Conservation (phyloP, 2,329 filamentous ascomycete species). For the Sarocladiaceae sp. region DNA sequence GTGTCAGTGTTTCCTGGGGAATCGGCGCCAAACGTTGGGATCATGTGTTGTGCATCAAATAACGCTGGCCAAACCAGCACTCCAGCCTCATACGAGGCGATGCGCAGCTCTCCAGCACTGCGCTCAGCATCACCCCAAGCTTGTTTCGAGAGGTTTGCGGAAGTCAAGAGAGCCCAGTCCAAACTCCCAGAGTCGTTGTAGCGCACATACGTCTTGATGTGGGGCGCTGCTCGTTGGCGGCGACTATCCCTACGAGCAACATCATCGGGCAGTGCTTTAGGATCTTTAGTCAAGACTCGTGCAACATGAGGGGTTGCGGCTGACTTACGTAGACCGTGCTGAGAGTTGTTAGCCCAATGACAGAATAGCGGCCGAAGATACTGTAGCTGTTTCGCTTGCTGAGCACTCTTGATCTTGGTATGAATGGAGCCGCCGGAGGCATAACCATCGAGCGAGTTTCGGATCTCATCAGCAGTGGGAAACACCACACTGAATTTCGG, state of each 20-base stretch:
- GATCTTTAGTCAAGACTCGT: background rate
- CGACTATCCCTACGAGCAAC: slow-evolving; percentile 43
- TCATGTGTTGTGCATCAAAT: slow-evolving; percentile 53
- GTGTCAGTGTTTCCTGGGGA: slow-evolving; percentile 30
- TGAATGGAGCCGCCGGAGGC: slow-evolving; percentile 75
- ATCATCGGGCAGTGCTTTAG: slow-evolving; percentile 21
- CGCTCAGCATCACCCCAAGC: slow-evolving; percentile 72
- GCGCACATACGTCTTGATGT: slow-evolving; percentile 85
- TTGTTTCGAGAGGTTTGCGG: slow-evolving; percentile 88
- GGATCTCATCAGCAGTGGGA: slow-evolving; percentile 75
- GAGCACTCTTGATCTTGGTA: slow-evolving; percentile 65
- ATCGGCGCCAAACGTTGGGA: slow-evolving; percentile 64
- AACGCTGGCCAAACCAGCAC: slow-evolving; percentile 76
- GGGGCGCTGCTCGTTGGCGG: slow-evolving; percentile 69
- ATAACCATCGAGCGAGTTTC: slow-evolving; percentile 74
- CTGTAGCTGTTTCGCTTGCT: slow-evolving; percentile 69
- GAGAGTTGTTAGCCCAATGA: slow-evolving; percentile 68
- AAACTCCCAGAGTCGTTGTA: slow-evolving; percentile 50
- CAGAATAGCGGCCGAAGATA: slow-evolving; percentile 68
- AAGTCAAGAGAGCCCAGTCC: slow-evolving; percentile 83
- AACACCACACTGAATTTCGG: slow-evolving; percentile 70
- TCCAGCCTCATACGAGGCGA: slow-evolving; percentile 80
- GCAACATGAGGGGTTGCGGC: background rate
- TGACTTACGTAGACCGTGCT: slow-evolving; percentile 27
- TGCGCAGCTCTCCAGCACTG: slow-evolving; percentile 56